phyloP scores from a whole-genome alignment of 257 asterid species.

The Orobanche coerulescens region DNA sequence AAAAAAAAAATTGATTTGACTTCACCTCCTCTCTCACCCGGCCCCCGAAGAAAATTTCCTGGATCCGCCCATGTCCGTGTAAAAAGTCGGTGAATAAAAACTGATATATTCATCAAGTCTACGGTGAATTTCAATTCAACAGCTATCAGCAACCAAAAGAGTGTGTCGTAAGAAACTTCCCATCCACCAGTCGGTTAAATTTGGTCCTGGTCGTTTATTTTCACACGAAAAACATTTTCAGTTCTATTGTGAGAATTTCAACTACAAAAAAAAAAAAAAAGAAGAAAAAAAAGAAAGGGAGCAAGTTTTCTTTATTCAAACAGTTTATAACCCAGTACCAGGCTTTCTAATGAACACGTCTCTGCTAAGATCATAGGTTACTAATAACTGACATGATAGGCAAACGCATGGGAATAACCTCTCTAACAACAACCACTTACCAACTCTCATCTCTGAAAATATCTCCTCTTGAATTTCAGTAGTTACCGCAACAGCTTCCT shows the following conservation, averaged over 20 bases:
- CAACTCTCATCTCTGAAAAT: slow-evolving; percentile 74
- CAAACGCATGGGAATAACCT: slow-evolving; percentile 1
- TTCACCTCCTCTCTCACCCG: too few relatives aligned
- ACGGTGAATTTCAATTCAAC: not conserved
- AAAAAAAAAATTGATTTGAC: too few relatives aligned
- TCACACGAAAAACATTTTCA: not conserved
- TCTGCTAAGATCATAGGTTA: slow-evolving; percentile 1
- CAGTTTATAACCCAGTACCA: not conserved
- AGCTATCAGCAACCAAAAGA: not conserved
- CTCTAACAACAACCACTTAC: slow-evolving; percentile 37
- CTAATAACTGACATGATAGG: not conserved
- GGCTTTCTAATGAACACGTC: not conserved
- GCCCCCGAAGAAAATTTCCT: too few relatives aligned
- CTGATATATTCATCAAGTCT: not conserved
- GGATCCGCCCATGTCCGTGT: too few relatives aligned
- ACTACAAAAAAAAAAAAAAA: too few relatives aligned
- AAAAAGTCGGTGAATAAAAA: not conserved
- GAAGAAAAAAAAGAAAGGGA: not conserved
- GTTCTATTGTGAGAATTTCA: not conserved
- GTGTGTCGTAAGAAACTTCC: not conserved
- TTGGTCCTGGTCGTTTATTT: not conserved
- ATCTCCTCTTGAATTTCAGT: slow-evolving; percentile 86
- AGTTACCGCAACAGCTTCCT: slow-evolving; percentile 88
- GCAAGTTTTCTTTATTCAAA: not conserved
- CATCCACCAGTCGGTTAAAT: not conserved